These are phyloP conservation scores for Apiotrichum veenhuisii DNA, from an alignment of 1,284 basidiomycete species.

Conservation along the genomic window DNA sequence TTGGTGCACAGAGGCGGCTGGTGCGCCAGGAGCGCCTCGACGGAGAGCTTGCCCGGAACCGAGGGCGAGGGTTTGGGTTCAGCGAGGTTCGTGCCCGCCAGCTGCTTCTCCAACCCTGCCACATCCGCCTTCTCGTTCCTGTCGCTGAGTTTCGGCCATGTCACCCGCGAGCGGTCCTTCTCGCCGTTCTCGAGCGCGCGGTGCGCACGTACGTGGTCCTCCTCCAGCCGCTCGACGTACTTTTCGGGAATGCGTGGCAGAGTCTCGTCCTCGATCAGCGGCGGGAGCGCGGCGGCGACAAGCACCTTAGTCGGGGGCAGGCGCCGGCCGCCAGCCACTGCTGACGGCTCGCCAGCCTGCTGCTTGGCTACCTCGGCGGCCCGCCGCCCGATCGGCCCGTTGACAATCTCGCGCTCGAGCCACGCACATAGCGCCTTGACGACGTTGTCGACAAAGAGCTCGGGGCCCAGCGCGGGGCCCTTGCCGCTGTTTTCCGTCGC, in stretches of 20 bases:
- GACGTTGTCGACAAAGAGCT: conserved; percentile 34
- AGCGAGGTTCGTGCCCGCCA: background rate
- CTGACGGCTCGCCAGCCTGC: background rate
- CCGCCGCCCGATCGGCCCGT: conserved; percentile 36
- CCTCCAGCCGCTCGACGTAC: conserved; percentile 36
- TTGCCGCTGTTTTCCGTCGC: conserved; percentile 37
- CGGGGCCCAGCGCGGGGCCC: conserved; percentile 42
- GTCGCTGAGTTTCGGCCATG: conserved; percentile 12
- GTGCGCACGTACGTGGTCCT: conserved; percentile 20
- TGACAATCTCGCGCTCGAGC: conserved; percentile 40
- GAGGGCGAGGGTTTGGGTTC: background rate
- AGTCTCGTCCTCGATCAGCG: conserved; percentile 39
- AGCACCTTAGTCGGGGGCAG: conserved; percentile 26
- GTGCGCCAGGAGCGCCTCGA: conserved; percentile 29
- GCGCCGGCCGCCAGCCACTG: background rate
- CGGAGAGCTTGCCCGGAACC: conserved; percentile 22
- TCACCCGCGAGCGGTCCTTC: conserved; percentile 19
- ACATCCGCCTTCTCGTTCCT: background rate
- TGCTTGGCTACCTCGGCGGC: conserved; percentile 10
- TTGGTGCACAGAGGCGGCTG: conserved; percentile 39
- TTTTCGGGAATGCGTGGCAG: conserved; percentile 42
- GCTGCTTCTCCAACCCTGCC: background rate
- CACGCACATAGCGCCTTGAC: conserved; percentile 34
- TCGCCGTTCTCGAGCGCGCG: conserved; percentile 11
- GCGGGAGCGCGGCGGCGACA: conserved; percentile 38